Percentiles rank a stretch among this genome's conserved stretches.
phyloP scores from a whole-genome alignment of 805 yeast species.

The Yarrowia osloensis region DNA sequence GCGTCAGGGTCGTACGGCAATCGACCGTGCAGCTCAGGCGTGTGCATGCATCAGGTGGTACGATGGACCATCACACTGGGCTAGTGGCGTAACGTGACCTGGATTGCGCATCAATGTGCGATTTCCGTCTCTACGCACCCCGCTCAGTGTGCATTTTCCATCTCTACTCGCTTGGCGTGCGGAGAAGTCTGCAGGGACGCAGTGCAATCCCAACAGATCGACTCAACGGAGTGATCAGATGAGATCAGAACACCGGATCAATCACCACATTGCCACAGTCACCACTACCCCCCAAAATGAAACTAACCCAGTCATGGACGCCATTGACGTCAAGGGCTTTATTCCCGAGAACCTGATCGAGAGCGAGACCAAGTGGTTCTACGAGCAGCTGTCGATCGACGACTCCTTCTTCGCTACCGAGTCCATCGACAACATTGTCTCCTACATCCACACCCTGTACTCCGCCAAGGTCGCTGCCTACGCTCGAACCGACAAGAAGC shows the following conservation, averaged over 20 bases:
- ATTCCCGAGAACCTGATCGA: constrained; percentile 87
- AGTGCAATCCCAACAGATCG: too few relatives aligned
- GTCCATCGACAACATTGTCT: constrained; percentile 73
- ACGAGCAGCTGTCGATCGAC: constrained; percentile 82
- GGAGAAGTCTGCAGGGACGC: neutral
- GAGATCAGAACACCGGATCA: neutral
- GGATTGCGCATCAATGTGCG: neutral
- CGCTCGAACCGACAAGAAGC: constrained; percentile 58
- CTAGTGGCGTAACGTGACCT: neutral
- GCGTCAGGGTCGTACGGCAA: neutral
- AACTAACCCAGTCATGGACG: constrained; percentile 61
- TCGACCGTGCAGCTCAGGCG: constrained; percentile 20
- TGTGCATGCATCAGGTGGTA: neutral
- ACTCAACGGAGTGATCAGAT: neutral
- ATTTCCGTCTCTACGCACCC: neutral
- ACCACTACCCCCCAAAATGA: too few relatives aligned
- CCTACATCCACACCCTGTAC: constrained; percentile 83
- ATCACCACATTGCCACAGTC: neutral
- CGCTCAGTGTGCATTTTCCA: neutral
- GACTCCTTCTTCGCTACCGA: constrained; percentile 90
- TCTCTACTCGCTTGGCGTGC: neutral
- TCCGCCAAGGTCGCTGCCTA: constrained; percentile 91
- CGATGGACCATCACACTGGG: neutral
- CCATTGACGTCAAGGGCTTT: constrained; percentile 78
- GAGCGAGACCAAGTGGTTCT: constrained; percentile 86